Evolutionary conservation across 306 rosid genomes (phyloP), one percentile per base, ranked within the genome.

Genomic region (Malus asiatica): DNA sequence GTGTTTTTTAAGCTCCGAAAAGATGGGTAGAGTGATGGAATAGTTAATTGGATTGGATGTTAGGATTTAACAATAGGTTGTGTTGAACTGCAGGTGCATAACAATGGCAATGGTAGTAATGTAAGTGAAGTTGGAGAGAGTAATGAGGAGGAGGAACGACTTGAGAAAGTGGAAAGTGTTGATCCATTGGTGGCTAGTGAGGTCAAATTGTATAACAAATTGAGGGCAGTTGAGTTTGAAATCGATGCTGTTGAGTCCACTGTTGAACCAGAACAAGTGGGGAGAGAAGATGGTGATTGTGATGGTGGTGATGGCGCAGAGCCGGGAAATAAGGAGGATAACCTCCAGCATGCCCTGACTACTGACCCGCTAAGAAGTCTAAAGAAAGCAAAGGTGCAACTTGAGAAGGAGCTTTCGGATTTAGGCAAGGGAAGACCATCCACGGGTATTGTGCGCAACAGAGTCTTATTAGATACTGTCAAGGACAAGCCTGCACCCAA

Each of bases 171-270:
- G 35, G 35, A 32, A 4, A 4, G 35, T 32, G 35, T 32, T 32
- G 5, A 32, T 32, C 35, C 35, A 32, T 4, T 32, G 35, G 35
- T 32, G 35, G 35, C 6, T 0, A 32, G 35, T 46, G 79, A 86
- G 62, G 86, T 87, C 14, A 90, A 87, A 68, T 87, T 92, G 64
- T 84, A 29, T 76, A 91, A 79, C 79, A 92, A 84, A 83, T 76
- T 95, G 79, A 90, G 89, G 86, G 93, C 91, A 1, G 89, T 92
- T 2, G 88, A 88, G 82, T 88, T 83, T 82, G 99, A 95, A 83
- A 92, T 92, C 11, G 82, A 79, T 27, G 99, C 97, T 0, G 97
- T 95, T 64, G 94, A 96, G 45, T 90, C 95, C 59, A 87, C 97
- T 66, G 89, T 94, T 60, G 87, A 77, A 68, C 79, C 29, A 15